Base-by-base conservation (phyloP, 2,329 filamentous ascomycete genomes). In the Ambrosiella xylebori region DNA sequence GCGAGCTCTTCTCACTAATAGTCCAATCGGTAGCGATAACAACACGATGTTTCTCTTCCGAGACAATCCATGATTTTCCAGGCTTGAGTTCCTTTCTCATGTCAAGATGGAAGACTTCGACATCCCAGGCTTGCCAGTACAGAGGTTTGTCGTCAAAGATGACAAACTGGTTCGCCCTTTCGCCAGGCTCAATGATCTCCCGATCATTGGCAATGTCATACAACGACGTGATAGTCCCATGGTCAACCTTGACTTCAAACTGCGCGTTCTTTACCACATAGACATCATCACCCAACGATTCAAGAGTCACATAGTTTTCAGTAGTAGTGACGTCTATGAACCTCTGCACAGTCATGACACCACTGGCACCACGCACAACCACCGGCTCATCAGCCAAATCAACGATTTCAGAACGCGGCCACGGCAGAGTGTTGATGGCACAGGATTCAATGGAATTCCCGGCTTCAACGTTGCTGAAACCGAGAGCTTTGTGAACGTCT, bases 81-180 rank as follows among this genome's bases (percentile, higher is more conserved):
- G 82, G 79, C 5, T 77, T 67, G 12, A 98, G 76, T 67, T 91
- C 86, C 67, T 86, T 80, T 59, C 89, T 82, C 1, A 89, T 93
- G 58, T 94, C 82, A 35, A 97, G 79, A 65, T 98, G 93, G 72
- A 85, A 98, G 36, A 97, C 90, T 70, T 98, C 93, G 5, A 97
- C 91, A 68, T 98, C 91, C 90, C 91, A 95, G 2, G 89, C 90
- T 71, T 96, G 88, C 90, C 89, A 97, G 73, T 94, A 95, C 27
- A 96, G 78, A 19, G 90, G 90, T 71, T 97, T 96, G 71, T 98
- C 93, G 66, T 98, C 93, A 65, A 94, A 97, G 27, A 97, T 82
- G 63, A 97, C 90, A 55, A 93, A 81, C 67, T 96, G 89, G 64
- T 95, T 95, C 27, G 85, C 90, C 68, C 90, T 90, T 27, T 79